Conservation (phyloP, 768 basidiomycete species). For the Rhizopogon roseolus region DNA sequence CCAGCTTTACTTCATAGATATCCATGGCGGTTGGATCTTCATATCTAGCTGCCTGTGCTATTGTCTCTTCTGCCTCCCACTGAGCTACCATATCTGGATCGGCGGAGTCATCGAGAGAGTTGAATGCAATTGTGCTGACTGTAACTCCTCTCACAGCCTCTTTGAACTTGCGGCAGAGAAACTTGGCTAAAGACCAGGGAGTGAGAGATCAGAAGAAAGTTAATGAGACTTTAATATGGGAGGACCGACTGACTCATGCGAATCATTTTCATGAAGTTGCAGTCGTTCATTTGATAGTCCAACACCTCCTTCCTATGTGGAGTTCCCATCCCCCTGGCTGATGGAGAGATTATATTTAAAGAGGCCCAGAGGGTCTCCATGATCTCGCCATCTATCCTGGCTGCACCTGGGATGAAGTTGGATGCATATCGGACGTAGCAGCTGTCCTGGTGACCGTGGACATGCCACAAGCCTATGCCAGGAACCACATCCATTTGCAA, state of each 20-base stretch:
- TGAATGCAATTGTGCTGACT: neutral
- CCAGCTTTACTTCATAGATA: no score
- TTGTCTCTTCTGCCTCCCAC: no score
- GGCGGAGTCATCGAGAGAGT: no score
- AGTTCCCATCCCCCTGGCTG: neutral
- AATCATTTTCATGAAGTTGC: conserved; percentile 21
- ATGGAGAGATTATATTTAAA: conserved; percentile 1
- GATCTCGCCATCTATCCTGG: conserved; percentile 5
- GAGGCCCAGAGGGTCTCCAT: conserved; percentile 1
- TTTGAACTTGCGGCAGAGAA: neutral
- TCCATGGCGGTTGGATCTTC: no score
- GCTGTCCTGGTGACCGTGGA: conserved; percentile 1
- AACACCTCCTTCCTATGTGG: conserved; percentile 9
- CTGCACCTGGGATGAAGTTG: neutral
- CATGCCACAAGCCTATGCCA: conserved; percentile 6
- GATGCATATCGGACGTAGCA: conserved; percentile 2
- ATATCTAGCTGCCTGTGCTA: no score
- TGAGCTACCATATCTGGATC: no score
- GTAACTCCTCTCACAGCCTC: neutral
- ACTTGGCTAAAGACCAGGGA: neutral
- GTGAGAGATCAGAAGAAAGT: neutral
- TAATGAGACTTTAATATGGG: neutral
- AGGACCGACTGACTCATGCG: no score
- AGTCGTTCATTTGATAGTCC: conserved; percentile 19
- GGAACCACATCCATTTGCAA: no score